Conservation (phyloP, 1,284 basidiomycete genomes). For the Somion occarium region DNA sequence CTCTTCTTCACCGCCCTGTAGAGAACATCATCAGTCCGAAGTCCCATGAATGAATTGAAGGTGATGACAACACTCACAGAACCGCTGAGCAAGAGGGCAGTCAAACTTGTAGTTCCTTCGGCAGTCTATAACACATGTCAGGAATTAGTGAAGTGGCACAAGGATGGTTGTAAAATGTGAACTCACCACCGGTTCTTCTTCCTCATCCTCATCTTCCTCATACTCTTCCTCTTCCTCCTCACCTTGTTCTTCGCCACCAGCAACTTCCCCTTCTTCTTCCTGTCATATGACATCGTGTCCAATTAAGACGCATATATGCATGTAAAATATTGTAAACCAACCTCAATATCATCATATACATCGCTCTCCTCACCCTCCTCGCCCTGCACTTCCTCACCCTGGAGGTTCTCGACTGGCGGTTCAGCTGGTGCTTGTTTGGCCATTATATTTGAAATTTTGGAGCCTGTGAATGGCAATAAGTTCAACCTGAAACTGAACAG, state of each 20-base stretch:
- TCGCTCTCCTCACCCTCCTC: constrained; percentile 25
- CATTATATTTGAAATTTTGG: no score
- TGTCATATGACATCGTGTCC: constrained; percentile 6
- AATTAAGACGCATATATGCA: no score
- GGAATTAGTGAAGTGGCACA: no score
- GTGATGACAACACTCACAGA: constrained; percentile 10
- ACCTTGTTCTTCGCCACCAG: constrained; percentile 11
- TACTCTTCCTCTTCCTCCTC: constrained; percentile 22
- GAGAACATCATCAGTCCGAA: not conserved
- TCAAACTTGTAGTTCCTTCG: constrained; percentile 17
- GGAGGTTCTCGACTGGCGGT: not conserved
- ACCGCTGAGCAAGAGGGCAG: constrained; percentile 22
- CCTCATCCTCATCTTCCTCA: constrained; percentile 15
- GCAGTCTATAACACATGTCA: constrained; percentile 10
- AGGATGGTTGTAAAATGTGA: no score
- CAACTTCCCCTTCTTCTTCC: constrained; percentile 18
- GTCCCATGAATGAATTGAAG: no score
- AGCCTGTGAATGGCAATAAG: no score
- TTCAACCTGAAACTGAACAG: no score
- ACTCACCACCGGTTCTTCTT: not conserved
- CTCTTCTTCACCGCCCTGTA: constrained; percentile 1
- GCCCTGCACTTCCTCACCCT: not conserved
- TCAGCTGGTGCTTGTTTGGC: no score
- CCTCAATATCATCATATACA: constrained; percentile 26
- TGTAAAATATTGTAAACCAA: constrained; percentile 6